phyloP scores from a whole-genome alignment of 1,284 basidiomycete species.

The Mycosarcoma mackinlayi region DNA sequence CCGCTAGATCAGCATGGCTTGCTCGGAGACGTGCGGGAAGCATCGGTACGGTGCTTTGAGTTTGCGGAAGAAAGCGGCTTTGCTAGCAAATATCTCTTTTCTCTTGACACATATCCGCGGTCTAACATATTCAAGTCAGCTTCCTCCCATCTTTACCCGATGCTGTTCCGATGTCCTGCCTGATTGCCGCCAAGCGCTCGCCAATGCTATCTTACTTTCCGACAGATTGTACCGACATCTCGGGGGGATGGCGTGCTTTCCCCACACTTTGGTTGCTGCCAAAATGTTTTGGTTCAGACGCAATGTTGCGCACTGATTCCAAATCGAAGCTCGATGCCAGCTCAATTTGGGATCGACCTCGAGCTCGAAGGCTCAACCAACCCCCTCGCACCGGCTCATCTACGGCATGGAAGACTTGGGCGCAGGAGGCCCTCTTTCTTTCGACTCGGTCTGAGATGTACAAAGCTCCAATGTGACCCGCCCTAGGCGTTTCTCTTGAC shows the following conservation, averaged over 20 bases:
- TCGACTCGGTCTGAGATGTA: not conserved
- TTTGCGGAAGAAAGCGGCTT: slow-evolving; percentile 34
- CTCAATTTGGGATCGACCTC: not conserved
- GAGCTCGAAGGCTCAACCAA: too few species aligned
- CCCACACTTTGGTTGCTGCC: not conserved
- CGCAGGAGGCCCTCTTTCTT: too few species aligned
- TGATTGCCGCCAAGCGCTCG: slow-evolving; percentile 3
- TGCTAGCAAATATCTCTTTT: not conserved
- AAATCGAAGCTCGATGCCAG: too few species aligned
- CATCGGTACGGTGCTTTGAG: not conserved
- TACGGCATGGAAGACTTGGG: not conserved
- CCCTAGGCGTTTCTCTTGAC: too few species aligned
- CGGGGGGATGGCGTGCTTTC: slow-evolving; percentile 27
- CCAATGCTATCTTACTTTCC: not conserved
- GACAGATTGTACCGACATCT: slow-evolving; percentile 20
- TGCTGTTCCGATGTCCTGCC: too few species aligned
- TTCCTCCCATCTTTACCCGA: too few species aligned
- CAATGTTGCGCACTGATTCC: too few species aligned
- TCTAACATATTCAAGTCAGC: too few species aligned
- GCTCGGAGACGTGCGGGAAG: slow-evolving; percentile 19
- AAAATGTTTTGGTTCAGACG: too few species aligned
- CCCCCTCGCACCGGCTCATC: not conserved
- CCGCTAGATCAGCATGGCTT: not conserved
- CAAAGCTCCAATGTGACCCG: not conserved
- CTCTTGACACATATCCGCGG: not conserved